Evolutionary conservation across 495 filamentous ascomycete species (phyloP).

Genomic region (Penicillium cosmopolitanum): DNA sequence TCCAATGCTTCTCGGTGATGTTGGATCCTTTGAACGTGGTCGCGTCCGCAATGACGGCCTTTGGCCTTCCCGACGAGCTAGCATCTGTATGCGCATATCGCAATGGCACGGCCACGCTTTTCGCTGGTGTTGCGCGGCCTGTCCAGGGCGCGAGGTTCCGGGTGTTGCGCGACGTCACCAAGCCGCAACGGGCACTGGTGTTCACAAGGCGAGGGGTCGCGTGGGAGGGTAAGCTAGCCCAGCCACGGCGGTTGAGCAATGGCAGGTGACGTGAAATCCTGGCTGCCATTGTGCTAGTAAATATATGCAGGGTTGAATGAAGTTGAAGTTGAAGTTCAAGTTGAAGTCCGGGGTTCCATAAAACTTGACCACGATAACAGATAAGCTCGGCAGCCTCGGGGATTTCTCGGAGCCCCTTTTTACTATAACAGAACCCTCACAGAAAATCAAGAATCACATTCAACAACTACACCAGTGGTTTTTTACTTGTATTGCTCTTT

Average conservation of each 20-base stretch:
- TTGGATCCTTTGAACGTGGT: conserved; percentile 10
- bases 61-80: not conserved
- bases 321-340: too few species aligned
- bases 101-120: not conserved
- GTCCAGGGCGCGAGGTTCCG: conserved; percentile 10
- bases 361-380: too few species aligned
- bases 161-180: conserved; percentile 2
- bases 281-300: not conserved
- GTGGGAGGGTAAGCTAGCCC: conserved; percentile 4
- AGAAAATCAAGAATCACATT: too few species aligned
- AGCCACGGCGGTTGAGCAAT: not conserved
- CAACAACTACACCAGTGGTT: too few species aligned
- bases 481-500: not conserved
- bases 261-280: not conserved
- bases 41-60: not conserved
- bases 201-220: too few species aligned
- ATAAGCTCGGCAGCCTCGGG: too few species aligned
- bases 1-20: conserved; percentile 16
- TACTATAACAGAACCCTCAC: too few species aligned
- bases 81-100: conserved; percentile 16
- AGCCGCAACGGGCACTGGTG: too few species aligned
- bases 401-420: too few species aligned
- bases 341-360: too few species aligned
- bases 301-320: too few species aligned
- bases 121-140: conserved; percentile 11